Evolutionary conservation across 2,329 filamentous ascomycete genomes (phyloP), one percentile per base, ranked within the genome.

Genomic region (Colletotrichum echinochloae): DNA sequence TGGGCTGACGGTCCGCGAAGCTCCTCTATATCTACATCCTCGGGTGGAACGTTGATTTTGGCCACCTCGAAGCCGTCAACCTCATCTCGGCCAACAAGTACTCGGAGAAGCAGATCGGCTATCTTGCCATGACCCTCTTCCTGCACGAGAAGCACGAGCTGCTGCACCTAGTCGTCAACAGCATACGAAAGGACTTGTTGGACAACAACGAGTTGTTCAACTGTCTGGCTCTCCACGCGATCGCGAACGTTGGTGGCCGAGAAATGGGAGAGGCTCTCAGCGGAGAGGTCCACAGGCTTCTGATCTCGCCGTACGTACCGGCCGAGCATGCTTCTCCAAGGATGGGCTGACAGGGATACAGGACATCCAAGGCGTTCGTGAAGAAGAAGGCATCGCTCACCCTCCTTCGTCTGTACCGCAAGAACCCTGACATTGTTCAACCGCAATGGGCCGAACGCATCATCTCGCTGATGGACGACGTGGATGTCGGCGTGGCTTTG

Each of bases 301-400:
- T 99, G 72, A 98, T 99, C 74, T 97, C 95, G 70, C 96, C 96
- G 93, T 97, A 86, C 78, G 92, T 87, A 55, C 57, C 59, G 5
- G 14, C 8, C 16, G 7, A 5, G 20, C 39, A 20, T 37, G 48
- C 3, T 11, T 8, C 49, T 14, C 35, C 23, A 12, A 39, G 16
- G 18, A 12, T 35, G 35, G 33, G 18, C 48, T 61, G 48, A 68
- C 44, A n/a, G 9, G 33, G 2, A 20, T 28, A 12, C 28, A 85
- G 84, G 56, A 86, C 85, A 9, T 98, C 95, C 0, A 99, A 98
- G 82, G 91, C 96, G 0, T 99, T 99, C 76, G 96, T 99, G 71
- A 99, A 99, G 87, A 99, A 99, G 84, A 99, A 99, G 86, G 95
- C 96, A 1, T 96, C 96, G 8, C 85, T 99, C 62, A 99, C 96